A percentile compares a stretch with the other conserved stretches of the same genome.
These are phyloP conservation scores for Allium sativum DNA, from an alignment of 106 monocot species.

Conservation along the genomic window DNA sequence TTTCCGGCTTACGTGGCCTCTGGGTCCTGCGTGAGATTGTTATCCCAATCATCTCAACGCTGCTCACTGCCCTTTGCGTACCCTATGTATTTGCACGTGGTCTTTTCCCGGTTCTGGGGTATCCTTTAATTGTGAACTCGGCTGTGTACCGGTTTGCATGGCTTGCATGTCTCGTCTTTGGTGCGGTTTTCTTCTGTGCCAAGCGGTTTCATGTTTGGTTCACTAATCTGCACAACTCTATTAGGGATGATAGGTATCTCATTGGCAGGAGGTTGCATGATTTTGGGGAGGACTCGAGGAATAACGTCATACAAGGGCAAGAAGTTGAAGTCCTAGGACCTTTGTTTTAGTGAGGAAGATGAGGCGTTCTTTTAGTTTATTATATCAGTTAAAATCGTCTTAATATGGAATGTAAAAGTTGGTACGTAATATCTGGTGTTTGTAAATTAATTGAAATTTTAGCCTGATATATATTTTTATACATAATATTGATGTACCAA, in stretches of 20 bases:
- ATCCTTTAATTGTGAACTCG: conserved; percentile 82
- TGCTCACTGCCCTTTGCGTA: conserved; percentile 82
- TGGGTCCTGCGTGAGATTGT: conserved; percentile 93
- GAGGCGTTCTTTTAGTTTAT: too few relatives aligned
- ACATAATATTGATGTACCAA: too few relatives aligned
- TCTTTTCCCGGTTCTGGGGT: conserved; percentile 80
- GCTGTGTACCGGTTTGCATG: conserved; percentile 94
- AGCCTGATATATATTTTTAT: too few relatives aligned
- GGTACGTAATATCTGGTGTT: too few relatives aligned
- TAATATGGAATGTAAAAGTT: too few relatives aligned
- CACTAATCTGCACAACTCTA: conserved; percentile 94
- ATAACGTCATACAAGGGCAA: too few relatives aligned
- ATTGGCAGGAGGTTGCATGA: conserved; percentile 82
- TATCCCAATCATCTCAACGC: conserved; percentile 66
- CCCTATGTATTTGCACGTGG: conserved; percentile 93
- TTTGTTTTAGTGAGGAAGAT: too few relatives aligned
- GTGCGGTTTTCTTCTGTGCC: conserved; percentile 51
- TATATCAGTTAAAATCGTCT: too few relatives aligned
- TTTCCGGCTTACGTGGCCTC: conserved; percentile 67
- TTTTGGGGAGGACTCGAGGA: conserved; percentile 49
- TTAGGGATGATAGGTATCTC: conserved; percentile 91
- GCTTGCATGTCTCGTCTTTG: conserved; percentile 79
- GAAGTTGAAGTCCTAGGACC: too few relatives aligned
- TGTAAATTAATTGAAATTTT: too few relatives aligned
- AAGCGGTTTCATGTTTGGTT: conserved; percentile 87